Conservation (phyloP, 768 basidiomycete species). For the Coprinellus micaceus region DNA sequence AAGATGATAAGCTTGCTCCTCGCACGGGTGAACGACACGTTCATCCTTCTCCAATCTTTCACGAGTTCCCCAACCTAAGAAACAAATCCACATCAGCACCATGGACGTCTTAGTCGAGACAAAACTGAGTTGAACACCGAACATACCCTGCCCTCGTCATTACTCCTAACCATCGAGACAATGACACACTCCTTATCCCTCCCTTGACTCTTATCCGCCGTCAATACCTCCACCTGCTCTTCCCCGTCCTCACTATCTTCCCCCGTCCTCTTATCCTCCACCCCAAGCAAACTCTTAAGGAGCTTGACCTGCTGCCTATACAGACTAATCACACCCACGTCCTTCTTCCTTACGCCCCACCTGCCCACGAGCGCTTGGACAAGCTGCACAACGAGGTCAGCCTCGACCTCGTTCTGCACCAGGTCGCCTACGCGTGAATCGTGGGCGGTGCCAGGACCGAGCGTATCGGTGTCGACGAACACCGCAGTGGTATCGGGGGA, state of each 20-base stretch:
- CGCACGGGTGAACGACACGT: conserved; percentile 94
- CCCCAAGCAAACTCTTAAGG: conserved; percentile 58
- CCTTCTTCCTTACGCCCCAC: conserved; percentile 60
- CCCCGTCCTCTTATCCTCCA: background rate
- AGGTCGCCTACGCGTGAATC: conserved; percentile 86
- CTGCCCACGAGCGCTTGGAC: conserved; percentile 54
- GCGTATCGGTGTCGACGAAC: conserved; percentile 88
- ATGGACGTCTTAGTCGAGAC: background rate
- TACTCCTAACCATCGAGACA: conserved; percentile 89
- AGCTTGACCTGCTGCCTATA: conserved; percentile 97
- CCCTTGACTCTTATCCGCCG: conserved; percentile 91
- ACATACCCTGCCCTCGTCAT: conserved; percentile 69
- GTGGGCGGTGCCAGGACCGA: conserved; percentile 50
- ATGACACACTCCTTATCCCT: conserved; percentile 94
- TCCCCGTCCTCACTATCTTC: background rate
- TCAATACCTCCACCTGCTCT: conserved; percentile 75
- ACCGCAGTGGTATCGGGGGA: conserved; percentile 67
- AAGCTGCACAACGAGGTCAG: conserved; percentile 61
- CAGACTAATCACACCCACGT: conserved; percentile 86
- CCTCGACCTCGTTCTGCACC: conserved; percentile 87
- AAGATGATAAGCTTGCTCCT: conserved; percentile 87
- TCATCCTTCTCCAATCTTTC: conserved; percentile 94
- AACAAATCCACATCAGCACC: background rate
- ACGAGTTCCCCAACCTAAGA: conserved; percentile 84
- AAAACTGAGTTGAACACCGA: background rate